Base-by-base conservation (phyloP, 768 basidiomycete species). In the Rhizopogon salebrosus region DNA sequence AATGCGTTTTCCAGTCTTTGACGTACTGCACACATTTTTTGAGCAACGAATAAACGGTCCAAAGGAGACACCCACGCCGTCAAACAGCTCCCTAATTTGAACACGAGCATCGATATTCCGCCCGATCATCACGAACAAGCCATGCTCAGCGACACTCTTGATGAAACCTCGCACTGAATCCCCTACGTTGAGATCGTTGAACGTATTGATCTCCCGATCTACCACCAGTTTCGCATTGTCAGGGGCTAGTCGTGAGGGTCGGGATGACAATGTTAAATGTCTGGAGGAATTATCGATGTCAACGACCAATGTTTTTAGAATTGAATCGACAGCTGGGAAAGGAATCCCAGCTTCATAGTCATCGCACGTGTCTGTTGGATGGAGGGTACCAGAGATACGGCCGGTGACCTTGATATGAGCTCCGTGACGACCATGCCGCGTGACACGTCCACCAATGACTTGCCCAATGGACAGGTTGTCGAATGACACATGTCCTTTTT, bases 1-100 rank as follows among this genome's bases (percentile, higher is more conserved):
- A 98, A 20, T 77, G 80, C 24, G 78, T 73, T 71, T 95, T 88
- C 95, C 95, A 99, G 37, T 98, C 95, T 70, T 98, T 97, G 62
- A 98, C 81, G 69, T 82, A 98, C 92, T 97, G 60, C 38, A 22
- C 20, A 55, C 10, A 41, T 36, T 6, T 40, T n/a, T 39, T 56
- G 61, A 67, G 58, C 14, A 51, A 36, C 26, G 43, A 3, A 13
- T 18, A 10, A 9, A 3, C 18, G 49, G 24, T 24, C 51, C 11
- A 16, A 53, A 26, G 49, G 16, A 20, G 20, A 54, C 57, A 48
- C 26, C 20, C 60, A 81, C 82, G 60, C 94, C 92, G 62, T 97
- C 91, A 64, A 95, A 97, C 4, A 95, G 78, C 69, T 97, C 92
- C 63, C 80, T 84, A 64, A 98, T 98, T 70, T 95, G 92, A 24